phyloP scores from a whole-genome alignment of 1,284 basidiomycete genomes.

The Cutaneotrichosporon daszewskae region DNA sequence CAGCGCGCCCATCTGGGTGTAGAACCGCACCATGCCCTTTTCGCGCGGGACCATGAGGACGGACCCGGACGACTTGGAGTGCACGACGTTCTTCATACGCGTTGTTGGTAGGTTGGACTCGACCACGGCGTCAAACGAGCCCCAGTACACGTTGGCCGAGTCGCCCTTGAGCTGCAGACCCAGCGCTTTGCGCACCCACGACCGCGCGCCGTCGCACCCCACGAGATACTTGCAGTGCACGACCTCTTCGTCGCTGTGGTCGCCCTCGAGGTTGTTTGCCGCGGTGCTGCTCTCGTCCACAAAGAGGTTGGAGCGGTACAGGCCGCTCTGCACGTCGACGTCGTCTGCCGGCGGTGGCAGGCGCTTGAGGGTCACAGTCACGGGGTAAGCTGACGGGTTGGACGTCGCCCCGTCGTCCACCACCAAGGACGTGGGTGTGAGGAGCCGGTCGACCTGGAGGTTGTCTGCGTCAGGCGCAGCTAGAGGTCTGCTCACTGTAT shows the following conservation, averaged over 20 bases:
- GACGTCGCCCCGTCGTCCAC: slow-evolving; percentile 13
- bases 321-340: slow-evolving; percentile 21
- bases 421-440: slow-evolving; percentile 18
- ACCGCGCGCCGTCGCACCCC: slow-evolving; percentile 27
- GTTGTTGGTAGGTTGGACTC: slow-evolving; percentile 21
- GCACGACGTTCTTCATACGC: slow-evolving; percentile 36
- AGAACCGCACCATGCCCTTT: slow-evolving; percentile 28
- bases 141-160: slow-evolving; percentile 42
- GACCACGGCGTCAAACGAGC: slow-evolving; percentile 33
- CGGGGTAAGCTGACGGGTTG: slow-evolving; percentile 24
- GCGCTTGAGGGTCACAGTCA: slow-evolving; percentile 27
- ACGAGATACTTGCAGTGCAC: slow-evolving; percentile 30
- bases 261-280: slow-evolving; percentile 44
- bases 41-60: slow-evolving; percentile 41
- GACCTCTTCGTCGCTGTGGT: slow-evolving; percentile 29
- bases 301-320: slow-evolving; percentile 35
- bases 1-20: slow-evolving; percentile 22
- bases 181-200: slow-evolving; percentile 23
- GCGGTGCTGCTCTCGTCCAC: slow-evolving; percentile 19
- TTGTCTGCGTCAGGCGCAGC: slow-evolving; percentile 12
- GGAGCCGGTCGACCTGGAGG: slow-evolving; percentile 27
- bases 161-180: slow-evolving; percentile 40
- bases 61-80: slow-evolving; percentile 29
- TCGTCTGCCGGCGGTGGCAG: slow-evolving; percentile 16
- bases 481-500: slow-evolving; percentile 14